Base-by-base conservation (phyloP, 805 yeast genomes). In the Wickerhamomyces pijperi region DNA sequence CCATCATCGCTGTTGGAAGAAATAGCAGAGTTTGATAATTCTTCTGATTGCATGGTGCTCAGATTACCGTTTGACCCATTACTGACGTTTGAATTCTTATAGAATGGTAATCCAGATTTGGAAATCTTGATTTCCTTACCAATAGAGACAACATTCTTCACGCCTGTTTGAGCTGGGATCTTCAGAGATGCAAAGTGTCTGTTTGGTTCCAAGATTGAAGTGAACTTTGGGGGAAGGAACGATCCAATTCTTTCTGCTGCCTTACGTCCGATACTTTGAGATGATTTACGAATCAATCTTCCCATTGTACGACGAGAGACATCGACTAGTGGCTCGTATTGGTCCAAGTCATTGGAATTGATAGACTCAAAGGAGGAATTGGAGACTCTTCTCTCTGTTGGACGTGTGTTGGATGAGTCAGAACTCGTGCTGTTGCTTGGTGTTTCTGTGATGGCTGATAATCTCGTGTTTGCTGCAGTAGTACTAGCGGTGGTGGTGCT, bases 171-270 rank as follows among this genome's bases (percentile, higher is more conserved):
- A 0, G 69, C 63, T 0, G 83, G 84, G 17, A 90, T 69, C 55
- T 84, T 87, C 47, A 90, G 67, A 38, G 78, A 83, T 0, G 97
- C 97, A 67, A 85, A 92, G 54, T 88, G 95, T 45, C 98, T 70
- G 18, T 83, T 75, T 13, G 96, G 94, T 53, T 88, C 96, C 49
- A 88, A 63, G 42, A 88, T 78, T 2, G 94, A 83, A 11, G 85
- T 75, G 32, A 88, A 77, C 39, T 82, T 76, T 12, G 78, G 67
- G 2, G 96, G 96, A 18, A 88, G 66, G 44, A 80, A 81, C n/a
- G 84, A 84, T 0, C 94, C 95, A 72, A 87, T 78, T 38, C 78
- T 81, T 50, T 81, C 94, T 0, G 95, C 95, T 1, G 92, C 92
- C 45, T 74, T 76, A 36, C 88, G 63, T 0, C 90, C 88, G 40